A percentile compares a stretch with the other conserved stretches of the same genome.
Evolutionary conservation across 2,329 filamentous ascomycete genomes (phyloP).

Genomic region (Ceratocystis lukuohia): DNA sequence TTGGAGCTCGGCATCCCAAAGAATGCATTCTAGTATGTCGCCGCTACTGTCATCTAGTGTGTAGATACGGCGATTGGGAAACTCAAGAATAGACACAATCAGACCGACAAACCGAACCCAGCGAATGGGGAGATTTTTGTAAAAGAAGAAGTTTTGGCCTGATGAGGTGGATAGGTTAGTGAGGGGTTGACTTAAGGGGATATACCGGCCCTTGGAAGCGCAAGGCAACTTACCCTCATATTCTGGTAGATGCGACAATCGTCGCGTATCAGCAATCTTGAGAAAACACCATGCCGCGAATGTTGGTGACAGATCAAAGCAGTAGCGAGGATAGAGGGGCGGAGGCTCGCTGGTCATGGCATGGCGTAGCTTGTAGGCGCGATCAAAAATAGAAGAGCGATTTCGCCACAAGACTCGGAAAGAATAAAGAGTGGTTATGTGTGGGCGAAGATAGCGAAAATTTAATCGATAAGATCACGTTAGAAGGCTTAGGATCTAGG

Average conservation of each 20-base stretch:
- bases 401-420: background rate
- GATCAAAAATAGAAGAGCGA: background rate
- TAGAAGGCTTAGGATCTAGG: too few relatives aligned
- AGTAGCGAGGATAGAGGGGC: slow-evolving; percentile 46
- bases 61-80: slow-evolving; percentile 34
- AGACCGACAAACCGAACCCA: slow-evolving; percentile 56
- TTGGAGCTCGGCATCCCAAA: slow-evolving; percentile 22
- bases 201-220: background rate
- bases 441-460: too few relatives aligned
- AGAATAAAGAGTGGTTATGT: background rate
- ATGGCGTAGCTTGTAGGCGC: slow-evolving; percentile 25
- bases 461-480: too few relatives aligned
- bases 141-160: slow-evolving; percentile 49
- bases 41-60: slow-evolving; percentile 55
- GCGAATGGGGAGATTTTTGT: slow-evolving; percentile 61
- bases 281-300: slow-evolving; percentile 47
- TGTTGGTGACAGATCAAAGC: slow-evolving; percentile 49
- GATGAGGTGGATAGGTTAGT: background rate
- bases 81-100: slow-evolving; percentile 49
- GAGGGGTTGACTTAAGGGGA: background rate
- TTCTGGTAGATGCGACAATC: slow-evolving; percentile 34
- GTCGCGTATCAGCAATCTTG: slow-evolving; percentile 36
- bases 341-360: slow-evolving; percentile 35
- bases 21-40: slow-evolving; percentile 38
- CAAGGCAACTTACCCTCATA: slow-evolving; percentile 35